Evolutionary conservation across 768 basidiomycete genomes (phyloP).

Genomic region (Mycena crocata): DNA sequence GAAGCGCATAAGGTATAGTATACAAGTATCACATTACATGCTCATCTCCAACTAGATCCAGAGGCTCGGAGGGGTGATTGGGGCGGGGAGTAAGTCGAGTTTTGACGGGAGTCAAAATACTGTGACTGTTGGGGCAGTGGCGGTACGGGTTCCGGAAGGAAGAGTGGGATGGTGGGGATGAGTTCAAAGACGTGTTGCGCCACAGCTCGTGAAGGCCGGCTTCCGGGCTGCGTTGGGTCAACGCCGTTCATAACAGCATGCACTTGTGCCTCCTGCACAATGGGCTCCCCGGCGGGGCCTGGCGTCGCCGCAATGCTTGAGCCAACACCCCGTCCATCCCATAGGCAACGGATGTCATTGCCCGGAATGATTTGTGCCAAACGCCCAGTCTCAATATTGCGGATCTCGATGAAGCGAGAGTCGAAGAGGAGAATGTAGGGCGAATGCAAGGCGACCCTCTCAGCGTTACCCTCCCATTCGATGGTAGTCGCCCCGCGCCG

Average conservation of each 20-base stretch:
- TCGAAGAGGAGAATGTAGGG: slow-evolving; percentile 93
- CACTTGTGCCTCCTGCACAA: slow-evolving; percentile 82
- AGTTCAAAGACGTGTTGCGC: slow-evolving; percentile 85
- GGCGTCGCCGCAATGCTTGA: slow-evolving; percentile 72
- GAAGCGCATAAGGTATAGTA: slow-evolving; percentile 29
- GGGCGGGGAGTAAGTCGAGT: slow-evolving; percentile 30
- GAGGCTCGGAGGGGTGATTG: slow-evolving; percentile 26
- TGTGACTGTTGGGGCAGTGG: slow-evolving; percentile 7
- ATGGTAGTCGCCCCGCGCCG: slow-evolving; percentile 71
- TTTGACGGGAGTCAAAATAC: slow-evolving; percentile 24
- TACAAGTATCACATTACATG: slow-evolving; percentile 30
- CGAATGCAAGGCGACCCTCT: slow-evolving; percentile 88
- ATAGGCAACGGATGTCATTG: slow-evolving; percentile 85
- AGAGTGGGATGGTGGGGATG: slow-evolving; percentile 45
- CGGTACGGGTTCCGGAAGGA: slow-evolving; percentile 10
- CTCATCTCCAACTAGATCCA: slow-evolving; percentile 35
- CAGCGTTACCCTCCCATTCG: slow-evolving; percentile 91
- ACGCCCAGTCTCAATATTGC: slow-evolving; percentile 83
- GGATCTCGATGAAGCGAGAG: slow-evolving; percentile 89
- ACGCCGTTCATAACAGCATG: slow-evolving; percentile 86
- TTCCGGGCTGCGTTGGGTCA: slow-evolving; percentile 55
- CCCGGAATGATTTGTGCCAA: slow-evolving; percentile 87
- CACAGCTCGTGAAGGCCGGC: slow-evolving; percentile 58
- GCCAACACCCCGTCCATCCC: slow-evolving; percentile 81
- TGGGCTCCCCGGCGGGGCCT: slow-evolving; percentile 57